Evolutionary conservation across 2,329 filamentous ascomycete genomes (phyloP).

Genomic region (Leptographium procerum): DNA sequence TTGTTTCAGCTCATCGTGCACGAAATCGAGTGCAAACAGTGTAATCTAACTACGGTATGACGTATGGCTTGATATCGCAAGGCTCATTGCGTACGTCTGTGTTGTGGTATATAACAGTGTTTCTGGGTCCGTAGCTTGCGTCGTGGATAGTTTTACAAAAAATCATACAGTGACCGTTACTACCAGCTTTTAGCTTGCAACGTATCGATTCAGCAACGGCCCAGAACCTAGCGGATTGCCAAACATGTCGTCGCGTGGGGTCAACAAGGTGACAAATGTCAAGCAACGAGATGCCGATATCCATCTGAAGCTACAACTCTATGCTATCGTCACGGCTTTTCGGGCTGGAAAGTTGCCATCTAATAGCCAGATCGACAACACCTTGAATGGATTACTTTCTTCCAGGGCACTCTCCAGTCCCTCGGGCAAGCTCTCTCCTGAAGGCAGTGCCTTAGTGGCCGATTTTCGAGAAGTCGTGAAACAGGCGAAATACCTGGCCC

Average conservation of each 20-base stretch:
- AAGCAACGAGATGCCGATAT: conserved; percentile 76
- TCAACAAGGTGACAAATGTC: conserved; percentile 64
- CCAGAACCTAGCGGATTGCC: background rate
- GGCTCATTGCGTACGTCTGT: background rate
- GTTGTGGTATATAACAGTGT: background rate
- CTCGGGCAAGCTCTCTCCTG: conserved; percentile 64
- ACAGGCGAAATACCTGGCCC: conserved; percentile 70
- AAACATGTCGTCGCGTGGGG: conserved; percentile 24
- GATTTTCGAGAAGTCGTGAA: conserved; percentile 73
- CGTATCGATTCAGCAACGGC: background rate
- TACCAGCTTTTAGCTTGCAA: background rate
- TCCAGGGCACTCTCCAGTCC: conserved; percentile 60
- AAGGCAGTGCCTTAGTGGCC: conserved; percentile 66
- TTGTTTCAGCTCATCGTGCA: background rate
- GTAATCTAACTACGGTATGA: background rate
- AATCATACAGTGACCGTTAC: background rate
- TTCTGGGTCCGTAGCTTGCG: background rate
- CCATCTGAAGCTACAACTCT: conserved; percentile 88
- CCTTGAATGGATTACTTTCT: conserved; percentile 74
- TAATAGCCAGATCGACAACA: conserved; percentile 92
- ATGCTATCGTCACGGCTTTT: conserved; percentile 81
- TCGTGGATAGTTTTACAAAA: background rate
- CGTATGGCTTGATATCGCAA: too few relatives aligned
- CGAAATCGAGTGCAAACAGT: background rate
- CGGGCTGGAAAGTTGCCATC: conserved; percentile 83